Base-by-base conservation (phyloP, 805 yeast species). In the Schwanniomyces vanrijiae region DNA sequence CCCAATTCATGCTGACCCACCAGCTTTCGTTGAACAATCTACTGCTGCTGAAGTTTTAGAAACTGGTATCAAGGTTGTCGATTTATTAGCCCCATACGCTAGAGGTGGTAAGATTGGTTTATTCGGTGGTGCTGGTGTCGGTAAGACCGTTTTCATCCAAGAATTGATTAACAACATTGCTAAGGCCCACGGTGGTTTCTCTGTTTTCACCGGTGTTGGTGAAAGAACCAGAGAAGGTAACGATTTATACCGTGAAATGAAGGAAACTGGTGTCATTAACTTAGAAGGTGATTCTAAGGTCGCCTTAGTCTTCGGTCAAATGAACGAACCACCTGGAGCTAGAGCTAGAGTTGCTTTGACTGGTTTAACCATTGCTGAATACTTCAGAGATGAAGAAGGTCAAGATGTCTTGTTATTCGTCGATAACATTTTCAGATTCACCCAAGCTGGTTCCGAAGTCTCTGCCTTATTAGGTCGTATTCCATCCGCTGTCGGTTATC, bases 121-220 rank as follows among this genome's bases (percentile, higher is more conserved):
- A 72, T 92, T 92, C 88, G 99, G 99, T 83, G 99, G 99, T 92
- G 99, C 99, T 77, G 99, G 99, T 92, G 99, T 92, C 88, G 99
- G 99, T 81, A 92, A 92, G 81, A 92, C 99, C 77, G 99, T 92
- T 58, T 92, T 92, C 81, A 92, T 92, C 80, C 99, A 92, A 84
- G 99, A 92, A 82, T 85, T 92, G 82, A 92, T 92, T 78, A 92
- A 94, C 91, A 92, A 92, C 85, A 94, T 92, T 71, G 99, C 99
- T 75, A 94, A 92, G 84, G 98, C 99, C 69, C 98, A 92, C 78
- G 99, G 98, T 90, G 98, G 98, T 88, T 92, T 92, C 96, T 92
- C 98, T 50, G 98, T 92, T 62, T 92, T 92, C 87, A 88, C 97
- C 68, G 99, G 99, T 90, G 99, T 92, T 78, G 99, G 99, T 86